These are phyloP conservation scores for Kodamaea suecica DNA, from an alignment of 1,139 yeast species.

Conservation along the genomic window DNA sequence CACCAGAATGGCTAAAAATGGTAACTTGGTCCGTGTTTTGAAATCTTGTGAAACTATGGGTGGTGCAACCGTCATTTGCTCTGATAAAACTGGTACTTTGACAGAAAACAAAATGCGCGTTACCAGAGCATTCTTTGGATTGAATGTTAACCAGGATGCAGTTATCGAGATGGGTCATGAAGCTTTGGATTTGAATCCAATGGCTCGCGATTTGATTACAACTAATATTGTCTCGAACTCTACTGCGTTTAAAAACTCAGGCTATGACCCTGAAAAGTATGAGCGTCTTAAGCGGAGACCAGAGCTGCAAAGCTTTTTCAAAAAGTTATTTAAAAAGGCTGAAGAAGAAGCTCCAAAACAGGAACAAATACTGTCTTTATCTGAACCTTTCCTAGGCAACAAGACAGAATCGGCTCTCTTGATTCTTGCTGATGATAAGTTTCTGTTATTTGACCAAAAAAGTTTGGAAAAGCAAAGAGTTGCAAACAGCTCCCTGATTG, in stretches of 20 bases:
- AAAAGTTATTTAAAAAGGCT: constrained; percentile 15
- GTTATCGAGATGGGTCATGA: constrained; percentile 6
- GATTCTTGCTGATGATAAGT: constrained; percentile 57
- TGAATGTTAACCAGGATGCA: constrained; percentile 8
- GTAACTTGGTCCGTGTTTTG: constrained; percentile 89
- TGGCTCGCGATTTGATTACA: neutral
- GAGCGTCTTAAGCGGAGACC: constrained; percentile 30
- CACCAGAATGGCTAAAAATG: constrained; percentile 95
- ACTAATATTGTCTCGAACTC: constrained; percentile 76
- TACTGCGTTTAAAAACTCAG: constrained; percentile 77
- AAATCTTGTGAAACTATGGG: constrained; percentile 99
- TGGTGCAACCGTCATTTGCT: constrained; percentile 93
- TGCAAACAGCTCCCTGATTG: constrained; percentile 40
- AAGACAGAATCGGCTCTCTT: constrained; percentile 92
- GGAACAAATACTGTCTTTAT: constrained; percentile 16
- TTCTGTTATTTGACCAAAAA: constrained; percentile 42
- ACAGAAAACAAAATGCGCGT: constrained; percentile 93
- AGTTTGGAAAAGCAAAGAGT: constrained; percentile 41
- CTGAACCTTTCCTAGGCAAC: constrained; percentile 78
- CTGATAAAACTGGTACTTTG: constrained; percentile 95
- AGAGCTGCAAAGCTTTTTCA: constrained; percentile 21
- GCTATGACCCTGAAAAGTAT: constrained; percentile 39
- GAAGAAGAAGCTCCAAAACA: constrained; percentile 5
- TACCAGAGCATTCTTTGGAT: constrained; percentile 69
- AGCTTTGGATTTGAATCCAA: neutral